Base-by-base conservation (phyloP, 1,284 basidiomycete species). In the Leccinum laetum region DNA sequence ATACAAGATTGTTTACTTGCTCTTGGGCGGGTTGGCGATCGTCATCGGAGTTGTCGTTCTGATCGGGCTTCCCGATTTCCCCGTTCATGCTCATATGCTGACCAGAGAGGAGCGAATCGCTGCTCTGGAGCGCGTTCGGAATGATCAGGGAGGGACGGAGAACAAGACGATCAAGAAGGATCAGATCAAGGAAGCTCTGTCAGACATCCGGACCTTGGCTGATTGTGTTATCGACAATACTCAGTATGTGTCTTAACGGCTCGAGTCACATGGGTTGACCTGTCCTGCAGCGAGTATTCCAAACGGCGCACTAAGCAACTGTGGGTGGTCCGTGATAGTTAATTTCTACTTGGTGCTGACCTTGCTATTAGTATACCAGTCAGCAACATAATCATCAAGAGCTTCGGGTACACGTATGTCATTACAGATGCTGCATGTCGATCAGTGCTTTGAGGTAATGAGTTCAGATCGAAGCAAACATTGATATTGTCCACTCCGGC, bases 161-260 rank as follows among this genome's bases (percentile, higher is more conserved):
- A 89, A 88, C 75, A 85, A 84, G 74, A 81, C 77, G 3, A 76
- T 86, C 71, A 90, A 92, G 79, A 83, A 79, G 70, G 79, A 84
- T 4, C 88, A 91, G 72, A 78, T 86, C n/a, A 72, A 81, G 35
- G 87, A 91, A 71, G 86, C 88, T 0, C 61, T 89, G 5, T 75
- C 73, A 4, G 90, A 91, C 71, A 67, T 86, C n/a, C 79, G 87
- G 32, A 88, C 88, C 0, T 90, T 90, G 87, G 86, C 69, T 90
- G n/a, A 83, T 91, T 56, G 83, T 87, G 13, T 69, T 90, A 21
- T 82, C 85, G 1, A 86, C 85, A 1, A 63, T 89, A 65, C 69
- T 87, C 58, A 87, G 87, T 88, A 69, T 37, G 35, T 13, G 4
- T 57, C 44, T 24, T 32, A 14, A 37, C 32, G 14, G 2, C 29